Percentiles rank a stretch among this genome's conserved stretches.
phyloP scores from a whole-genome alignment of 202 grass and related monocot species.

The Eragrostis tef region DNA sequence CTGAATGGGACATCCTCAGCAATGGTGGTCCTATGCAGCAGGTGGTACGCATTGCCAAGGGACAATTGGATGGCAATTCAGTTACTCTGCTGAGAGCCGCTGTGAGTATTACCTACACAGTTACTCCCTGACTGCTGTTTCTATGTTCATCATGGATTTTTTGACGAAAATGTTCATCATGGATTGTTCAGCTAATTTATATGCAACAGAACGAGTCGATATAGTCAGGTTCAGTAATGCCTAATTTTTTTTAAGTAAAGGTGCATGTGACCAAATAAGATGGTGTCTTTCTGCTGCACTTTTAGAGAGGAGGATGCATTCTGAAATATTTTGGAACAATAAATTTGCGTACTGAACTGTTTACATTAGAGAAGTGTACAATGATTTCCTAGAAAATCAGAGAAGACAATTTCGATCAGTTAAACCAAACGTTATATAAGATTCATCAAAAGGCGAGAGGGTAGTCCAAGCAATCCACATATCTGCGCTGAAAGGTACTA shows the following conservation, averaged over 20 bases:
- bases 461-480: slow-evolving; percentile 11
- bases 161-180: too few species aligned
- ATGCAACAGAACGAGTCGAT: background rate
- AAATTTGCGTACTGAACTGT: background rate
- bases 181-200: background rate
- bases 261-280: slow-evolving; percentile 8
- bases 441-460: background rate
- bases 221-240: background rate
- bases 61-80: slow-evolving; percentile 74
- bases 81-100: slow-evolving; percentile 77
- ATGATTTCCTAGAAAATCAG: background rate
- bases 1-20: slow-evolving; percentile 95
- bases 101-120: slow-evolving; percentile 50
- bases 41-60: slow-evolving; percentile 80
- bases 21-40: slow-evolving; percentile 86
- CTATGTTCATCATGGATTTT: slow-evolving; percentile 12
- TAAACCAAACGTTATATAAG: background rate
- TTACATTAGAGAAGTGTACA: background rate
- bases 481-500: slow-evolving; percentile 6
- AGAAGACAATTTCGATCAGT: background rate
- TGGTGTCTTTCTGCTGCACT: background rate
- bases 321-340: background rate
- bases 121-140: slow-evolving; percentile 14
- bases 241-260: background rate
- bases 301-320: background rate